Conservation (phyloP, 306 rosid species). For the Albizia julibrissin region DNA sequence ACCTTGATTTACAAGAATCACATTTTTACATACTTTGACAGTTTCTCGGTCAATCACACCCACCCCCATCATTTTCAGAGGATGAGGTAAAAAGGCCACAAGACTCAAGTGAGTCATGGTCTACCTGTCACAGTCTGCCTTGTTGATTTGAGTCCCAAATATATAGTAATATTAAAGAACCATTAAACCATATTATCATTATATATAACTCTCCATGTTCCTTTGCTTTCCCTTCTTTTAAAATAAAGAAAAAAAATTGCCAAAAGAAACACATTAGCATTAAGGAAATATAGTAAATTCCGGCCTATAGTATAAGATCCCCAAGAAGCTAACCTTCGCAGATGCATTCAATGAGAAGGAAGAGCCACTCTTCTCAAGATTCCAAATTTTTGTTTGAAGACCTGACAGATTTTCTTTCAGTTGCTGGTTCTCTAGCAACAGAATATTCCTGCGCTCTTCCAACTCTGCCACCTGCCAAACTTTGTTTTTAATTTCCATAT, state of each 20-base stretch:
- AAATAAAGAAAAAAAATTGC: neutral
- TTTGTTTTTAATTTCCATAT: slow-evolving; percentile 83
- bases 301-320: slow-evolving; percentile 20
- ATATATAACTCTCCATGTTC: neutral
- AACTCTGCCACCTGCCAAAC: slow-evolving; percentile 88
- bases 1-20: slow-evolving; percentile 23
- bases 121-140: neutral
- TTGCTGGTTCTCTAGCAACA: slow-evolving; percentile 67
- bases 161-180: neutral
- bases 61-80: slow-evolving; percentile 19
- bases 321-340: slow-evolving; percentile 59
- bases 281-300: slow-evolving; percentile 5
- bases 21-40: neutral
- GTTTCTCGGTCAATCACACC: slow-evolving; percentile 1
- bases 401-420: slow-evolving; percentile 57
- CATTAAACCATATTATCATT: neutral
- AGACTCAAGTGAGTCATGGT: slow-evolving; percentile 9
- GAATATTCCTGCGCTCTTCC: slow-evolving; percentile 61
- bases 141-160: neutral
- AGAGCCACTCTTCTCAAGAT: slow-evolving; percentile 51
- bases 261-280: slow-evolving; percentile 5
- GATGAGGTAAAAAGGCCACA: neutral
- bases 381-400: slow-evolving; percentile 64
- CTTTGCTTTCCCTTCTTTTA: slow-evolving; percentile 15
- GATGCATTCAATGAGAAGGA: slow-evolving; percentile 47